Evolutionary conservation across 768 basidiomycete species (phyloP).

Genomic region (Boletus bicolor): DNA sequence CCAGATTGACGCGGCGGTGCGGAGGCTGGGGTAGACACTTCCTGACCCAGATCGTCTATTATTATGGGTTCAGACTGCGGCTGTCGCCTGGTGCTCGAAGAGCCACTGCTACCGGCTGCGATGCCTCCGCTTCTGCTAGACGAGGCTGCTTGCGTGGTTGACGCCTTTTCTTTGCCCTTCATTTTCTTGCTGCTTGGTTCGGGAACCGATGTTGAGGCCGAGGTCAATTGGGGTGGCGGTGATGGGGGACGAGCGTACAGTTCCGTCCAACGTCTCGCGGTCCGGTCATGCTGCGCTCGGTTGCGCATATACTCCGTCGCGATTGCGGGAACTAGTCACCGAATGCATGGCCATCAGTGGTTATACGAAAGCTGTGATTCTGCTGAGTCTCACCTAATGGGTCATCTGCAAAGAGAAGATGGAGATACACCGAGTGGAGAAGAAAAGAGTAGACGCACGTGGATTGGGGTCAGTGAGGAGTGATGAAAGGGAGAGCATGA

Average conservation of each 20-base stretch:
- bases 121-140: slow-evolving; percentile 4
- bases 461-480: slow-evolving; percentile 94
- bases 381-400: slow-evolving; percentile 52
- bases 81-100: slow-evolving; percentile 15
- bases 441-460: slow-evolving; percentile 44
- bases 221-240: slow-evolving; percentile 15
- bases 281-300: slow-evolving; percentile 69
- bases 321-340: slow-evolving; percentile 57
- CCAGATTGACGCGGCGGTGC: slow-evolving; percentile 9
- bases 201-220: slow-evolving; percentile 10
- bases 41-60: slow-evolving; percentile 33
- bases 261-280: slow-evolving; percentile 75
- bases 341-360: slow-evolving; percentile 1
- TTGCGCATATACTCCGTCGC: slow-evolving; percentile 66
- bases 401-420: slow-evolving; percentile 47
- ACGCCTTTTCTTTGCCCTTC: slow-evolving; percentile 38
- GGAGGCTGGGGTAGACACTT: slow-evolving; percentile 9
- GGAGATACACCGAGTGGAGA: not conserved
- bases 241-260: slow-evolving; percentile 57
- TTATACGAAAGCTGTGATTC: not conserved
- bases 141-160: slow-evolving; percentile 2
- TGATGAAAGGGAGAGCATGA: slow-evolving; percentile 89
- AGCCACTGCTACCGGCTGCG: slow-evolving; percentile 11
- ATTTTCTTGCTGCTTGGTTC: slow-evolving; percentile 16
- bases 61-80: slow-evolving; percentile 22